phyloP scores from a whole-genome alignment of 176 grass and related monocot genomes.

The Secale cereale region DNA sequence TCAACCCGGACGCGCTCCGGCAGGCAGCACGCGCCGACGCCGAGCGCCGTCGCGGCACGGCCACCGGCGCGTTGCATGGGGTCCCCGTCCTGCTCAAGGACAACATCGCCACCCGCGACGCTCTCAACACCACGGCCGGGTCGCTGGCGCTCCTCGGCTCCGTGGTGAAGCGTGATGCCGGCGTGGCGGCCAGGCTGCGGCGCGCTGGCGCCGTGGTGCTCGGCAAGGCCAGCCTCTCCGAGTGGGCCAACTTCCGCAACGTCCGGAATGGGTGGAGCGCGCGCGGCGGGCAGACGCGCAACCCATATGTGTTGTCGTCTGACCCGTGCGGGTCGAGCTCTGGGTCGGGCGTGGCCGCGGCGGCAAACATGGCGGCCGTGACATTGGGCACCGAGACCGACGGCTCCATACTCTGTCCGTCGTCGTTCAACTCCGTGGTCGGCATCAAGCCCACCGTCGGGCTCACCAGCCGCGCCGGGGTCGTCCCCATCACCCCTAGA shows the following conservation, averaged over 20 bases:
- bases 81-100: constrained; percentile 66
- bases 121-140: constrained; percentile 66
- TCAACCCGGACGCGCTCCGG: constrained; percentile 46
- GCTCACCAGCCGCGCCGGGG: constrained; percentile 47
- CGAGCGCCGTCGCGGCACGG: background rate
- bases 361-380: constrained; percentile 47
- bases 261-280: constrained; percentile 57
- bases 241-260: constrained; percentile 51
- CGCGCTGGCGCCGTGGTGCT: constrained; percentile 48
- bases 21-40: constrained; percentile 32
- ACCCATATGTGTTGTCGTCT: constrained; percentile 40
- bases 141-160: constrained; percentile 63
- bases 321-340: too few species aligned
- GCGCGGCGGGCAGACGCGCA: constrained; percentile 44
- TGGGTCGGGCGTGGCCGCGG: too few species aligned
- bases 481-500: constrained; percentile 37
- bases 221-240: constrained; percentile 55
- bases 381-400: constrained; percentile 58
- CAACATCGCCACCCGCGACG: constrained; percentile 43
- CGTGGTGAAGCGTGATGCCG: constrained; percentile 40
- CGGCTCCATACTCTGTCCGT: constrained; percentile 53
- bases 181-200: constrained; percentile 47
- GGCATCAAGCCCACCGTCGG: constrained; percentile 57
- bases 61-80: constrained; percentile 27
- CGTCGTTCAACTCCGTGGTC: constrained; percentile 37